These are phyloP conservation scores for Hortiboletus campestris DNA, from an alignment of 768 basidiomycete genomes.

Conservation along the genomic window DNA sequence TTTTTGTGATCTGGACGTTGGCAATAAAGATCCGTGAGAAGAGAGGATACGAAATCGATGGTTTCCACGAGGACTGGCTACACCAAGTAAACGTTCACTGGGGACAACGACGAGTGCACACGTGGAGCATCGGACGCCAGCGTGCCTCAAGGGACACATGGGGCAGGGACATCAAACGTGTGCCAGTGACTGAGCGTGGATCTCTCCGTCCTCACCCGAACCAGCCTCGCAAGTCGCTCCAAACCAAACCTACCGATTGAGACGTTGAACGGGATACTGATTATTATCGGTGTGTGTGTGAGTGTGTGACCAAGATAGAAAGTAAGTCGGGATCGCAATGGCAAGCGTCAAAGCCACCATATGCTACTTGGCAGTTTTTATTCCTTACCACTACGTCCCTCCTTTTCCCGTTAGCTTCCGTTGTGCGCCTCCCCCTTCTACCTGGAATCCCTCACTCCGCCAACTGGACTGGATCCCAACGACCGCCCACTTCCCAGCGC, in stretches of 20 bases:
- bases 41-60: too few species aligned
- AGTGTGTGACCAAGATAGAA: conserved; percentile 12
- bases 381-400: background rate
- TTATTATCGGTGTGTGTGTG: conserved; percentile 8
- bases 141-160: too few species aligned
- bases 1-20: background rate
- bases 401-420: background rate
- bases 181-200: too few species aligned
- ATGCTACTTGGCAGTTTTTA: too few species aligned
- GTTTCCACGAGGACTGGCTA: too few species aligned
- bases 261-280: background rate
- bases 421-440: background rate
- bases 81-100: too few species aligned
- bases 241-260: background rate
- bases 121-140: background rate
- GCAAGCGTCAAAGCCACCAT: background rate
- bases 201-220: too few species aligned
- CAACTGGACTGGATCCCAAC: conserved; percentile 12
- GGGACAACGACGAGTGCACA: background rate
- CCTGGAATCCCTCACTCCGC: background rate
- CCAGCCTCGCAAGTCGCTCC: too few species aligned
- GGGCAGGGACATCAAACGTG: background rate
- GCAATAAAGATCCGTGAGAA: too few species aligned
- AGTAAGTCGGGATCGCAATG: conserved; percentile 6
- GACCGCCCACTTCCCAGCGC: background rate